These are phyloP conservation scores for Cucurbitaria berberidis DNA, from an alignment of 2,329 filamentous ascomycete genomes.

Conservation along the genomic window DNA sequence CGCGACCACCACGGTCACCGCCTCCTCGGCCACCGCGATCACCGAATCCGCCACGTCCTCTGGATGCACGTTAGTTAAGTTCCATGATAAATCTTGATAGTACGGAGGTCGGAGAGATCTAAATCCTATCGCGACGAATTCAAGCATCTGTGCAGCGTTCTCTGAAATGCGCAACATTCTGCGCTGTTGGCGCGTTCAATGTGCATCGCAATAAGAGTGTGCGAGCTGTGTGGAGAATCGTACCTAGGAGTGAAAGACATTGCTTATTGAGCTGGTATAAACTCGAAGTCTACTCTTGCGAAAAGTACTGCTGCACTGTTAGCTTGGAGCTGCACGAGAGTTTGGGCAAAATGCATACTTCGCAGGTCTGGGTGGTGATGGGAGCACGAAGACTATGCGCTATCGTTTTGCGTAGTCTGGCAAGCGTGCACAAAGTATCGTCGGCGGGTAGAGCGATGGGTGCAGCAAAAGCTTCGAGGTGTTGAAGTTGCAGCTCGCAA, in stretches of 20 bases:
- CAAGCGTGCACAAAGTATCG: background rate
- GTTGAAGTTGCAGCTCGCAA: conserved; percentile 25
- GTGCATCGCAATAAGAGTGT: background rate
- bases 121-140: background rate
- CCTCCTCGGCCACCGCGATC: conserved; percentile 19
- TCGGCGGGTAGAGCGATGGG: conserved; percentile 12
- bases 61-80: conserved; percentile 15
- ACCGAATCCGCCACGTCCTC: conserved; percentile 43
- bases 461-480: conserved; percentile 17
- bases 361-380: background rate
- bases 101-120: background rate
- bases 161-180: background rate
- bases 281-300: conserved; percentile 8
- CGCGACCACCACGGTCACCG: conserved; percentile 26
- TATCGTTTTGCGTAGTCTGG: background rate
- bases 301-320: conserved; percentile 16
- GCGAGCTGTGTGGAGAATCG: conserved; percentile 14
- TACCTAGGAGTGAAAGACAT: conserved; percentile 43
- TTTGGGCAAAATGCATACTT: background rate
- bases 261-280: conserved; percentile 16
- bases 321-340: conserved; percentile 1
- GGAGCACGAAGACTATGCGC: background rate
- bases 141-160: background rate
- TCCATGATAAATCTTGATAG: background rate
- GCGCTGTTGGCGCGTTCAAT: background rate